Conservation (phyloP, 257 asterid species). For the Echites panduratus region DNA sequence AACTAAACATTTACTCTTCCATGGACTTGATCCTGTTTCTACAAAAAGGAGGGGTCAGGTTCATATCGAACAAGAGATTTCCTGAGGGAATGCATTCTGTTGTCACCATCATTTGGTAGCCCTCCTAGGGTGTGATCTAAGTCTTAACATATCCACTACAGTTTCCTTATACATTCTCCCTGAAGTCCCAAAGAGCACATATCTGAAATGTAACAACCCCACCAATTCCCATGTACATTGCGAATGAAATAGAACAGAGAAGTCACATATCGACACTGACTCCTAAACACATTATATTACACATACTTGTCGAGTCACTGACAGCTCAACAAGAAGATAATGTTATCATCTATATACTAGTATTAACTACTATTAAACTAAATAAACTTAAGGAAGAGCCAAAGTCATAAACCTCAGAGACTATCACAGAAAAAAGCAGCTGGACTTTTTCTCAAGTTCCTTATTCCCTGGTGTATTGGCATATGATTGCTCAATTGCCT, state of each 20-base stretch:
- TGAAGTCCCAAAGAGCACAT: neutral
- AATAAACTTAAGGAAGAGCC: neutral
- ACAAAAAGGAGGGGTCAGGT: neutral
- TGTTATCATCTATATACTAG: neutral
- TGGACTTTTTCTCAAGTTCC: neutral
- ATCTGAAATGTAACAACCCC: neutral
- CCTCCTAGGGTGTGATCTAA: neutral
- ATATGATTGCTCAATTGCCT: neutral
- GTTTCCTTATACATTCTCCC: neutral
- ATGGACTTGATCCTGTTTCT: neutral
- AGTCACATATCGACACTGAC: neutral
- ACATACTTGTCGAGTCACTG: neutral
- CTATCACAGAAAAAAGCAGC: neutral
- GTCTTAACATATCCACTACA: neutral
- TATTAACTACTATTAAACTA: neutral
- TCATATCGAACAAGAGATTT: constrained; percentile 1
- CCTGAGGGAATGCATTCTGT: neutral
- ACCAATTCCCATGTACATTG: neutral
- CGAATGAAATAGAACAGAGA: neutral
- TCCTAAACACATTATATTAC: constrained; percentile 5
- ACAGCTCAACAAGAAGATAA: constrained; percentile 2
- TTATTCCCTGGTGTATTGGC: neutral
- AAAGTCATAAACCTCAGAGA: neutral
- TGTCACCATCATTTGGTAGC: neutral
- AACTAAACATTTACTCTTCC: neutral